A percentile compares a stretch with the other conserved stretches of the same genome.
phyloP scores from a whole-genome alignment of 192 early-diverging fungal genomes.

The Umbelopsis ramanniana region DNA sequence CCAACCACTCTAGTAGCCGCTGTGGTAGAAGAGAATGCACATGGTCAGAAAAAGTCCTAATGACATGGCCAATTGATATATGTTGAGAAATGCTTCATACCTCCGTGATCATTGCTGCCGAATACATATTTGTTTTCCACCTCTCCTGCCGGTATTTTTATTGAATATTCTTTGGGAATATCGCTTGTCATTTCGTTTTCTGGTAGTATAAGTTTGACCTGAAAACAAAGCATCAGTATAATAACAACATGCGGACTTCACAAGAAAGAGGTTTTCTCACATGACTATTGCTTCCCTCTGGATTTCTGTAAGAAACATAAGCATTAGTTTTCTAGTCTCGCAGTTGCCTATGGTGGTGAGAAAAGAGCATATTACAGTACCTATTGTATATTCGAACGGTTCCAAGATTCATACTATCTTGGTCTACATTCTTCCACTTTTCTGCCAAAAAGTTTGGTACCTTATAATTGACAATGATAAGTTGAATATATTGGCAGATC shows the following conservation, averaged over 20 bases:
- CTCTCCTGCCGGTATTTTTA: slow-evolving; percentile 70
- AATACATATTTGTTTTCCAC: slow-evolving; percentile 83
- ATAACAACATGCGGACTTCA: not conserved
- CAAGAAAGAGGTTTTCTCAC: not conserved
- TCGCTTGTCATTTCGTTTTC: slow-evolving; percentile 59
- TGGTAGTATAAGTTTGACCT: slow-evolving; percentile 72
- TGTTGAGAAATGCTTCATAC: slow-evolving; percentile 36
- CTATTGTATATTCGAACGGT: slow-evolving; percentile 75
- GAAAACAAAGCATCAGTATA: not conserved
- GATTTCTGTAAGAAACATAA: slow-evolving; percentile 12
- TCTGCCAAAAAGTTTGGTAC: slow-evolving; percentile 90
- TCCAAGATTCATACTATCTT: slow-evolving; percentile 76
- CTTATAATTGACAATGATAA: slow-evolving; percentile 26
- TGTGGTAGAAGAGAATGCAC: slow-evolving; percentile 41
- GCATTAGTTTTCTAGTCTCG: not conserved
- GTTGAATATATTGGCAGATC: not conserved
- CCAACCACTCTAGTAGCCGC: slow-evolving; percentile 62
- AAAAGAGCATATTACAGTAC: slow-evolving; percentile 24
- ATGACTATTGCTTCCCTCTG: not conserved
- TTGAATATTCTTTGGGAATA: slow-evolving; percentile 84
- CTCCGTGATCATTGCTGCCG: slow-evolving; percentile 59
- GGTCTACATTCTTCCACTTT: slow-evolving; percentile 71
- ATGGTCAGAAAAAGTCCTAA: not conserved
- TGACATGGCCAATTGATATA: not conserved
- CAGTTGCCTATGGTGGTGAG: not conserved